Evolutionary conservation across 1,284 basidiomycete genomes (phyloP).

Genomic region (Austropuccinia psidii): DNA sequence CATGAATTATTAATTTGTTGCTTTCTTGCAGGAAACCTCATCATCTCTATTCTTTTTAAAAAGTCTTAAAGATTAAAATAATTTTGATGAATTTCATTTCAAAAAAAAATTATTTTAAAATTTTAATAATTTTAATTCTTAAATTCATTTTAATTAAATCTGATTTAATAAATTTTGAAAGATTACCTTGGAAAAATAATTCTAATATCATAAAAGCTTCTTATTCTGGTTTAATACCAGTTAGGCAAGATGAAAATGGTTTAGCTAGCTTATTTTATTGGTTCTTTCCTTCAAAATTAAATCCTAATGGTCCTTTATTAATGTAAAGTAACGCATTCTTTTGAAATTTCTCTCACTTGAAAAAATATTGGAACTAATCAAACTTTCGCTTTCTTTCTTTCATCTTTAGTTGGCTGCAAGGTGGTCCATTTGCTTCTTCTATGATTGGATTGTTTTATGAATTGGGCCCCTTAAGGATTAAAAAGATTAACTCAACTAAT

Average conservation of each 20-base stretch:
- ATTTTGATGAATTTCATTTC: too few species aligned
- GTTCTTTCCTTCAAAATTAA: background rate
- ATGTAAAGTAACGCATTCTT: background rate
- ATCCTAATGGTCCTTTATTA: background rate
- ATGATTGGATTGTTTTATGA: slow-evolving; percentile 4
- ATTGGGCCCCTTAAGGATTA: background rate
- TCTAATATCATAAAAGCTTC: background rate
- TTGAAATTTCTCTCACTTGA: background rate
- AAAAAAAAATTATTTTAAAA: too few species aligned
- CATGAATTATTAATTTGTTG: too few species aligned
- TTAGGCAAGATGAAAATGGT: background rate
- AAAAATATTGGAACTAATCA: too few species aligned
- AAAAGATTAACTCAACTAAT: background rate
- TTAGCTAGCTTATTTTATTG: slow-evolving; percentile 2
- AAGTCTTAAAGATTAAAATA: too few species aligned
- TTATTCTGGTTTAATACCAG: slow-evolving; percentile 1
- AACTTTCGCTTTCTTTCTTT: background rate
- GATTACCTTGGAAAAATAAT: too few species aligned
- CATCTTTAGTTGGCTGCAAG: slow-evolving; percentile 7
- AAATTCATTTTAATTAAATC: too few species aligned
- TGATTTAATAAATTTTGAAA: too few species aligned
- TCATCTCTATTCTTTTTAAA: too few species aligned
- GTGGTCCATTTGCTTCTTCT: background rate
- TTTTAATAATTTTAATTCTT: too few species aligned
- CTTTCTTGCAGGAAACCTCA: too few species aligned